A percentile compares a stretch with the other conserved stretches of the same genome.
These are phyloP conservation scores for Aspergillus hortae DNA, from an alignment of 2,329 filamentous ascomycete genomes.

Conservation along the genomic window DNA sequence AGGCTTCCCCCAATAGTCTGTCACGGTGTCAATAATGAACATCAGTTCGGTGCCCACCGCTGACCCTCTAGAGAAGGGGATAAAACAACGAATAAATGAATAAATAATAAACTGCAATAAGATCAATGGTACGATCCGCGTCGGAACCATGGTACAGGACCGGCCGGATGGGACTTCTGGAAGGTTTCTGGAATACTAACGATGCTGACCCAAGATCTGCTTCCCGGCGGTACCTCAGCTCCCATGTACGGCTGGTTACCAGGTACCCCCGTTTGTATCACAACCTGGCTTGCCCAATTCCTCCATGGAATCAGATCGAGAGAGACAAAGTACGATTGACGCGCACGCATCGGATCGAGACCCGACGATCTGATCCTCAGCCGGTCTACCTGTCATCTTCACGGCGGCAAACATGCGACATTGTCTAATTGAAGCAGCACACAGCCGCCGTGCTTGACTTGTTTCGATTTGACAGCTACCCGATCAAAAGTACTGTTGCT, in stretches of 20 bases:
- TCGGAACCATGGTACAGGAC: slow-evolving; percentile 3
- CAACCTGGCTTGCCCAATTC: background rate
- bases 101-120: background rate
- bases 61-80: background rate
- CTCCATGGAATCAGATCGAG: background rate
- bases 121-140: slow-evolving; percentile 3
- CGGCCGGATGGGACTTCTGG: slow-evolving; percentile 4
- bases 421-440: background rate
- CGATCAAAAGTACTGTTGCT: background rate
- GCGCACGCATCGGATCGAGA: background rate
- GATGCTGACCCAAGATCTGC: background rate
- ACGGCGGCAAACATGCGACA: background rate
- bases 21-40: background rate
- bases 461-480: background rate
- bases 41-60: background rate
- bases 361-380: background rate
- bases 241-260: background rate
- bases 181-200: slow-evolving; percentile 1
- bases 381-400: background rate
- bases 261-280: too few species aligned
- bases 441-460: background rate
- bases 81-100: too few species aligned
- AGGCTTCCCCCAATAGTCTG: background rate
- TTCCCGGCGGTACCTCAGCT: background rate
- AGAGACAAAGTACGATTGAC: background rate